A percentile compares a stretch with the other conserved stretches of the same genome.
Conservation (phyloP, 2,329 filamentous ascomycete genomes). For the Fusarium musae region DNA sequence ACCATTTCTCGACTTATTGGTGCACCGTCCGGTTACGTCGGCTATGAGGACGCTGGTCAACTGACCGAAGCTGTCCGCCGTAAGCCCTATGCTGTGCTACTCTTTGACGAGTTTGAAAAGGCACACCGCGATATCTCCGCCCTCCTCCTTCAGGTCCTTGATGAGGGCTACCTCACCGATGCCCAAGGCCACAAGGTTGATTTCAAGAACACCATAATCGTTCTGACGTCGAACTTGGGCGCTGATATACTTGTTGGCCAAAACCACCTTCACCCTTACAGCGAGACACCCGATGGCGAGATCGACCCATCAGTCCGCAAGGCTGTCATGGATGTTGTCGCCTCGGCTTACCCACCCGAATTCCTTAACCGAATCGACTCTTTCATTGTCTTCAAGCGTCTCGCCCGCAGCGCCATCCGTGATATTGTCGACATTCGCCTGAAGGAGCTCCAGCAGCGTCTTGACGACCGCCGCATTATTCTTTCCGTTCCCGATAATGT, state of each 20-base stretch:
- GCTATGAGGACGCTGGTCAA: constrained; percentile 96
- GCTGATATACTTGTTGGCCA: constrained; percentile 88
- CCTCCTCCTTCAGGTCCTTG: constrained; percentile 90
- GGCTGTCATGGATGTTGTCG: constrained; percentile 89
- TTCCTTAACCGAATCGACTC: constrained; percentile 97
- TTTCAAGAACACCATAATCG: constrained; percentile 96
- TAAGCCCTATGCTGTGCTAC: constrained; percentile 92
- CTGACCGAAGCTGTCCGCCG: constrained; percentile 93
- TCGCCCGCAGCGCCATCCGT: constrained; percentile 80
- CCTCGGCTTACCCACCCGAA: constrained; percentile 81
- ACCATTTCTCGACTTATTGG: constrained; percentile 94
- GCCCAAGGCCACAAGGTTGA: constrained; percentile 96
- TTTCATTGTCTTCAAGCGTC: constrained; percentile 94
- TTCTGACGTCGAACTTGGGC: constrained; percentile 94
- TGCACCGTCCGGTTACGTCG: constrained; percentile 92
- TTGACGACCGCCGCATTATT: constrained; percentile 86
- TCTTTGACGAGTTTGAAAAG: constrained; percentile 99
- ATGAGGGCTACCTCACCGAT: constrained; percentile 96
- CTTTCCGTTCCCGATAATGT: constrained; percentile 77
- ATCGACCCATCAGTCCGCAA: constrained; percentile 78
- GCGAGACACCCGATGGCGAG: constrained; percentile 71
- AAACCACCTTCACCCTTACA: constrained; percentile 72
- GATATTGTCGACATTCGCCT: constrained; percentile 96
- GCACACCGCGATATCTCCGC: constrained; percentile 95
- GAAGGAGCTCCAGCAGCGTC: constrained; percentile 81